Evolutionary conservation across 805 yeast genomes (phyloP).

Genomic region (Ogataea corticis): DNA sequence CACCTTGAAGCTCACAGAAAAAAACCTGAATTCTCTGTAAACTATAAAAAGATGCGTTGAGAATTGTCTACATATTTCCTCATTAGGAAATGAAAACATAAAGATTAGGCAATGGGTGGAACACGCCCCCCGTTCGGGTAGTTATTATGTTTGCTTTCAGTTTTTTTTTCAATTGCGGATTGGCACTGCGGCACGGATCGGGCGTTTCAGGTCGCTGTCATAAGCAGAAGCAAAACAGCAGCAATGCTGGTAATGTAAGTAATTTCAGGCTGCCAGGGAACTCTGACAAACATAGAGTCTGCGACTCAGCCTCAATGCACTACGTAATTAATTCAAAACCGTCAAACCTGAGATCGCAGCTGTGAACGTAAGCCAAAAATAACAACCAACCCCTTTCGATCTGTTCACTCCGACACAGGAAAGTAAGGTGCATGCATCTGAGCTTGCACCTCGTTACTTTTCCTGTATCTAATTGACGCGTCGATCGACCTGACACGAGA

Average conservation of each 20-base stretch:
- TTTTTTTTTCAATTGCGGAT: background rate
- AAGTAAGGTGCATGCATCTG: too few species aligned
- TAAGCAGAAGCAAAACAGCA: background rate
- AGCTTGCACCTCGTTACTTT: background rate
- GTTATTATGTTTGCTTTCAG: conserved; percentile 3
- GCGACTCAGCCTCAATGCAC: too few species aligned
- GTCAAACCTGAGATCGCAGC: too few species aligned
- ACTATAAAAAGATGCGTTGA: background rate
- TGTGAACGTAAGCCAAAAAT: too few species aligned
- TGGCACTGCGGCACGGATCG: conserved; percentile 3
- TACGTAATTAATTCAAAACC: too few species aligned
- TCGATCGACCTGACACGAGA: background rate
- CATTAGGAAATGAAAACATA: conserved; percentile 6
- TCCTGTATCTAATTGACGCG: conserved; percentile 1
- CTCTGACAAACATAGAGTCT: too few species aligned
- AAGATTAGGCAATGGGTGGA: conserved; percentile 5
- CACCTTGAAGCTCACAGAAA: background rate
- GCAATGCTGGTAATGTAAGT: background rate
- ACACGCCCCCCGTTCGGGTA: conserved; percentile 5
- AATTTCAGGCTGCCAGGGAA: conserved; percentile 1
- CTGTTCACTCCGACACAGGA: too few species aligned
- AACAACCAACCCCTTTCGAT: too few species aligned
- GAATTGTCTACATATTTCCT: conserved; percentile 1
- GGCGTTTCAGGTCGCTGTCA: conserved; percentile 5
- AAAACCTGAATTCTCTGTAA: conserved; percentile 1